Conservation (phyloP, 345 rosid genomes). For the sweet orange (Citrus sinensis) region DNA sequence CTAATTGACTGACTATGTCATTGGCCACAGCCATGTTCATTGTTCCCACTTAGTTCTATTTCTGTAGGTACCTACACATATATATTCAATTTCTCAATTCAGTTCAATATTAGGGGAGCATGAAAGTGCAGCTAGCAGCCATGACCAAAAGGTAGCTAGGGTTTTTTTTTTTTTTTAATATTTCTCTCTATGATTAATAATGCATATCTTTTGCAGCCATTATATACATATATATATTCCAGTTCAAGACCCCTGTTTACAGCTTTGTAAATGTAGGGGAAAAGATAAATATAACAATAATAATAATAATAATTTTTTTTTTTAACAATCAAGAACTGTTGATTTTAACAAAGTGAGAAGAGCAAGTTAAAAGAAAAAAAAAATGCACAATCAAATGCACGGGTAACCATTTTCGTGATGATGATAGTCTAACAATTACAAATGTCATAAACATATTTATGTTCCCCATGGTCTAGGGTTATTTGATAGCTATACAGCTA, state of each 20-base stretch:
- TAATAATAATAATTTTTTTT: too few relatives aligned
- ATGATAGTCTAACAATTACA: slow-evolving; percentile 47
- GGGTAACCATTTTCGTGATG: slow-evolving; percentile 37
- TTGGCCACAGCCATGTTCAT: not conserved
- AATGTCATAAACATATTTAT: not conserved
- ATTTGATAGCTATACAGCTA: not conserved
- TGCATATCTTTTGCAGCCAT: not conserved
- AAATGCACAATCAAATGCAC: not conserved
- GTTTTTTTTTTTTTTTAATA: not conserved
- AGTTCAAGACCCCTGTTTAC: too few relatives aligned
- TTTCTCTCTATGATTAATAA: not conserved
- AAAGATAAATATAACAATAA: too few relatives aligned
- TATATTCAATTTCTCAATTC: not conserved
- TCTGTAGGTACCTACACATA: not conserved
- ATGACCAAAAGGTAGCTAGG: slow-evolving; percentile 2
- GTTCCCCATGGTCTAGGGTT: slow-evolving; percentile 28
- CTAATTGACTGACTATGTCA: not conserved
- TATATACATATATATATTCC: too few relatives aligned
- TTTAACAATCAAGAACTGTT: too few relatives aligned
- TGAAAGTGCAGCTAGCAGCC: not conserved
- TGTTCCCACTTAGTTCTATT: not conserved
- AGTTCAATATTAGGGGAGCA: not conserved
- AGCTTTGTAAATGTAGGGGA: too few relatives aligned
- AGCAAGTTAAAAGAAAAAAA: too few relatives aligned
- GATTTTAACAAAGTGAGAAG: too few relatives aligned